Conservation (phyloP, 164 flowering plant genomes). For the Berberis vulgaris region DNA sequence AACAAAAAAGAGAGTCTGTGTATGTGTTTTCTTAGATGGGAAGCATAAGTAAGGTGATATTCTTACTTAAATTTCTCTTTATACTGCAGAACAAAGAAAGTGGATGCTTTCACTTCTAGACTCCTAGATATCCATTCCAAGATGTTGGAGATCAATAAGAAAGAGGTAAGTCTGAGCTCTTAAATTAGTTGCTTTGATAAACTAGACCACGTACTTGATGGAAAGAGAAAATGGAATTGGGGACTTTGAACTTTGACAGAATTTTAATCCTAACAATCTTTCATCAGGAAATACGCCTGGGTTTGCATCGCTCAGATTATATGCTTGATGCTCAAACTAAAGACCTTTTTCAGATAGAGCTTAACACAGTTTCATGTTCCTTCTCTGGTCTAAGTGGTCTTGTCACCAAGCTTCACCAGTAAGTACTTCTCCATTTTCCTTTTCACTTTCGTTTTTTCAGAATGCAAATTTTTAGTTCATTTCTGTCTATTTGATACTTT, state of each 20-base stretch:
- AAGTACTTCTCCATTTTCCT: neutral
- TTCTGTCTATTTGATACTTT: too few relatives aligned
- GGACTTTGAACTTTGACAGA: neutral
- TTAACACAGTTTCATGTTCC: constrained; percentile 92
- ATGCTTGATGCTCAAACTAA: constrained; percentile 97
- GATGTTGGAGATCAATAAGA: constrained; percentile 68
- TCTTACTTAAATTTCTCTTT: neutral
- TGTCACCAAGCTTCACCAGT: constrained; percentile 94
- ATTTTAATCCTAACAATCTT: constrained; percentile 6
- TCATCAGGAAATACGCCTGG: constrained; percentile 81
- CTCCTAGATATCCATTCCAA: constrained; percentile 87
- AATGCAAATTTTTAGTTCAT: too few relatives aligned
- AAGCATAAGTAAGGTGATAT: too few relatives aligned
- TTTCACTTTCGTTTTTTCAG: too few relatives aligned
- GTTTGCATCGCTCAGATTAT: constrained; percentile 96
- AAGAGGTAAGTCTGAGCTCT: constrained; percentile 42
- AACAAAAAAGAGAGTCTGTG: too few relatives aligned
- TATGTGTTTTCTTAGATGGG: too few relatives aligned
- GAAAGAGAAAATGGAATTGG: neutral
- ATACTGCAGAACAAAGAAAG: constrained; percentile 77
- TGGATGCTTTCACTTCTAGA: constrained; percentile 75
- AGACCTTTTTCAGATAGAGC: constrained; percentile 83
- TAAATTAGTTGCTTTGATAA: neutral
- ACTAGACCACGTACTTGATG: neutral
- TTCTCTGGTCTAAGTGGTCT: constrained; percentile 77